Evolutionary conservation across 176 grass and related monocot genomes (phyloP).

Genomic region (Saccharum spontaneum): DNA sequence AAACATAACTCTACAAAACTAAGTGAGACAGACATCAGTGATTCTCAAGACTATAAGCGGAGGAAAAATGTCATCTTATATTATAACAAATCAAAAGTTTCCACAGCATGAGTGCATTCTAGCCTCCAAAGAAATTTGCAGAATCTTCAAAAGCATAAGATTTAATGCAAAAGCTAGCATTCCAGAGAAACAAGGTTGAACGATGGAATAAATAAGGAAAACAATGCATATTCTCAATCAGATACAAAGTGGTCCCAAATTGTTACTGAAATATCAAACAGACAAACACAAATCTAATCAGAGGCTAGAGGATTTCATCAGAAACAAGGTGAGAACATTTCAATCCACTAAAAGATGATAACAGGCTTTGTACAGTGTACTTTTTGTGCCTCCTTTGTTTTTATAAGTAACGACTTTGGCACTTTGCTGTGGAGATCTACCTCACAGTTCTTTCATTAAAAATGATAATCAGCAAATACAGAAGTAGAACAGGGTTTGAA

Average conservation of each 20-base stretch:
- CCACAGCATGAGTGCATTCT: neutral
- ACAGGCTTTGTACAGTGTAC: neutral
- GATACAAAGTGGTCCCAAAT: neutral
- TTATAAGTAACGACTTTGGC: neutral
- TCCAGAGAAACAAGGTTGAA: neutral
- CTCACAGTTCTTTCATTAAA: neutral
- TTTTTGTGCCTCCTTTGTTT: neutral
- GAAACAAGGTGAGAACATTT: neutral
- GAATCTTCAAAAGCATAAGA: neutral
- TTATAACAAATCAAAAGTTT: neutral
- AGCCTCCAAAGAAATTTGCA: neutral
- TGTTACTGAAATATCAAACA: neutral
- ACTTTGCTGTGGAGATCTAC: neutral
- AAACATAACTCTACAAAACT: neutral
- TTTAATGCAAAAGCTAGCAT: neutral
- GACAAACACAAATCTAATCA: slow-evolving; percentile 3
- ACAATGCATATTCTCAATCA: neutral
- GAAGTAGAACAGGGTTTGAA: neutral
- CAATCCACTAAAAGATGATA: neutral
- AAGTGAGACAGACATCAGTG: neutral
- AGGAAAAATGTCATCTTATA: neutral
- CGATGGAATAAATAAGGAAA: neutral
- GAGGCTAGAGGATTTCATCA: neutral
- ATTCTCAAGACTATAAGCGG: neutral
- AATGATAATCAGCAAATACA: neutral